These are phyloP conservation scores for Cladosporium austrohemisphaericum DNA, from an alignment of 2,329 filamentous ascomycete genomes.

Conservation along the genomic window DNA sequence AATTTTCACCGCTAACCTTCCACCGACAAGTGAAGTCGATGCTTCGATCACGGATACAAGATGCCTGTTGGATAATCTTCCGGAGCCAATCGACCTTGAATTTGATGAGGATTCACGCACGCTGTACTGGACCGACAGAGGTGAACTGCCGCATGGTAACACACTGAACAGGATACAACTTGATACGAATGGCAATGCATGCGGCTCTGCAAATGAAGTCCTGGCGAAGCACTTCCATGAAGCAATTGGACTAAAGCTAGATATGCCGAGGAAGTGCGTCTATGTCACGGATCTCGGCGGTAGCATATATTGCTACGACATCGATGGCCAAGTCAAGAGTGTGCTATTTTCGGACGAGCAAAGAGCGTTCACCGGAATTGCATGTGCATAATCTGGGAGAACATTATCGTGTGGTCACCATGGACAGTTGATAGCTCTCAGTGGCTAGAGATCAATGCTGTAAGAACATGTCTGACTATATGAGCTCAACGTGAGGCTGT, in stretches of 20 bases:
- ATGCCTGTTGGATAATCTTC: slow-evolving; percentile 35
- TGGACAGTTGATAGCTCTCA: no score
- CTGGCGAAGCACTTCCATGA: slow-evolving; percentile 41
- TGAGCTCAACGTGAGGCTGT: no score
- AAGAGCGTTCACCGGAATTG: slow-evolving; percentile 6
- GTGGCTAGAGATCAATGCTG: no score
- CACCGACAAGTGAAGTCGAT: slow-evolving; percentile 34
- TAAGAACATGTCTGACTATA: no score
- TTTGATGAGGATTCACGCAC: slow-evolving; percentile 44
- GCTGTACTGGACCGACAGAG: slow-evolving; percentile 61
- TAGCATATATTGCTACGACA: slow-evolving; percentile 30
- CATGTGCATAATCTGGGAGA: background rate
- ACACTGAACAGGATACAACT: background rate
- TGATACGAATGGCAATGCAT: background rate
- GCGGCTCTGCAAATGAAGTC: slow-evolving; percentile 13
- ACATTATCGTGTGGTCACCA: background rate
- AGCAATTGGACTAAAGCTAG: slow-evolving; percentile 45
- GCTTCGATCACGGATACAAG: slow-evolving; percentile 39
- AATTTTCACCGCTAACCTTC: slow-evolving; percentile 50
- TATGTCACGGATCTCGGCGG: slow-evolving; percentile 43
- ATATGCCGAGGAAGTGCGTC: slow-evolving; percentile 25
- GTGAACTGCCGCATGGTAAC: slow-evolving; percentile 51
- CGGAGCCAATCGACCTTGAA: slow-evolving; percentile 58
- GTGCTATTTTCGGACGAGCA: background rate
- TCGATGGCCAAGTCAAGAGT: background rate